phyloP scores from a whole-genome alignment of 2,329 filamentous ascomycete species.

The Xylariaceae sp. region DNA sequence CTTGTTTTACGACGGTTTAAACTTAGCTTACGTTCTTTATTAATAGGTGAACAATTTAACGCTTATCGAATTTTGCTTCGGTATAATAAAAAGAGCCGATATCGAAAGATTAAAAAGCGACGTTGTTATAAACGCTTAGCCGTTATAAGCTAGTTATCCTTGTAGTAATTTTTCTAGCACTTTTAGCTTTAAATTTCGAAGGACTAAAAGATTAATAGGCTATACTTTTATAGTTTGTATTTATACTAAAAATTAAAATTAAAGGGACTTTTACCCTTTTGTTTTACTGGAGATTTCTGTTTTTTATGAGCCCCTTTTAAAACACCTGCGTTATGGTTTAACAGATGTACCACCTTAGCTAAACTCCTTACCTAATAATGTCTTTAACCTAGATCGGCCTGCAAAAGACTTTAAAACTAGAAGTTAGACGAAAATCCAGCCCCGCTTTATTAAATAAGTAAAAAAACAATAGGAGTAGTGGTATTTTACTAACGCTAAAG shows the following conservation, averaged over 20 bases:
- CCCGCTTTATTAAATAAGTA: slow-evolving; percentile 10
- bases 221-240: slow-evolving; percentile 16
- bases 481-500: slow-evolving; percentile 2
- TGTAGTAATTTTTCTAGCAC: slow-evolving; percentile 11
- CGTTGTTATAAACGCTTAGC: too few relatives aligned
- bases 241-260: slow-evolving; percentile 15
- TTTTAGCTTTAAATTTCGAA: slow-evolving; percentile 13
- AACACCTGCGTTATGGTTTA: slow-evolving; percentile 7
- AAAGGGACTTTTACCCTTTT: slow-evolving; percentile 13
- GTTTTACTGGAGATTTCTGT: slow-evolving; percentile 8
- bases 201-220: slow-evolving; percentile 8
- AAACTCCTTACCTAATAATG: slow-evolving; percentile 7
- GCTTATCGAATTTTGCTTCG: too few relatives aligned
- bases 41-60: too few relatives aligned
- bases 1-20: too few relatives aligned
- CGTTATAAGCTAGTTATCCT: too few relatives aligned
- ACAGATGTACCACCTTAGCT: slow-evolving; percentile 1
- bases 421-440: slow-evolving; percentile 8
- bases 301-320: neutral
- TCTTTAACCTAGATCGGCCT: neutral
- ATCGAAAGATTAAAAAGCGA: too few relatives aligned
- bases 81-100: too few relatives aligned
- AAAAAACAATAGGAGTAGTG: slow-evolving; percentile 8
- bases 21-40: too few relatives aligned
- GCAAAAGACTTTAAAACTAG: slow-evolving; percentile 6